Base-by-base conservation (phyloP, 768 basidiomycete genomes). In the Pisolithus microcarpus region DNA sequence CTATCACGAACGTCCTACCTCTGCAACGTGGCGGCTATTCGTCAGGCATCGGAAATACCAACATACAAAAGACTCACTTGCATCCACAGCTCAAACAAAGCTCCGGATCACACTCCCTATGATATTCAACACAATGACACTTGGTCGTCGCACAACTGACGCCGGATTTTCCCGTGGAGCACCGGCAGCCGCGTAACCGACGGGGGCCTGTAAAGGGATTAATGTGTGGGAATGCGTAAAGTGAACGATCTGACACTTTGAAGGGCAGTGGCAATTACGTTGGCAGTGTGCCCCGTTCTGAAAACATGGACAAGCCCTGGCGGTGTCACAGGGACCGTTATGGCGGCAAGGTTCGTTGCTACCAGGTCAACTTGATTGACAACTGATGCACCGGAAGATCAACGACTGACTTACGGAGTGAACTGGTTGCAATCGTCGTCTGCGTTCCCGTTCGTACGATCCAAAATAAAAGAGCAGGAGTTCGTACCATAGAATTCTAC, bases 41-140 rank as follows among this genome's bases (percentile, higher is more conserved):
- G 19, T 10, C 11, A 15, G 2, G 36, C 7, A 38, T 13, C 23
- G 24, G 18, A 13, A 34, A 23, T 34, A 8, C 13, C 30, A 19
- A 43, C 23, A 19, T 16, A 37, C 38, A 26, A 24, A 36, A 46
- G 18, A 67, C 73, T 56, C 40, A 82, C 80, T 61, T 73, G 49
- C 75, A 70, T 53, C 70, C 66, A 59, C 84, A 84, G 11, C 67
- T 67, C 10, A 57, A 6, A 53, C 87, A 89, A 8, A 85, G 51
- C 34, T 80, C 79, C 3, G 84, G 83, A 62, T 87, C 84, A 52
- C 87, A 89, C 61, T 88, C 87, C 34, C 80, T 71, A 8, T 67
- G 59, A 0, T 72, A 67, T 19, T 57, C 63, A 45, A 65, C 69
- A 59, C 86, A 89, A 8, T 75, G 72, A 56, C 86, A 88, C 4